A percentile compares a stretch with the other conserved stretches of the same genome.
phyloP scores from a whole-genome alignment of 768 basidiomycete genomes.

The Pholiota conissans region DNA sequence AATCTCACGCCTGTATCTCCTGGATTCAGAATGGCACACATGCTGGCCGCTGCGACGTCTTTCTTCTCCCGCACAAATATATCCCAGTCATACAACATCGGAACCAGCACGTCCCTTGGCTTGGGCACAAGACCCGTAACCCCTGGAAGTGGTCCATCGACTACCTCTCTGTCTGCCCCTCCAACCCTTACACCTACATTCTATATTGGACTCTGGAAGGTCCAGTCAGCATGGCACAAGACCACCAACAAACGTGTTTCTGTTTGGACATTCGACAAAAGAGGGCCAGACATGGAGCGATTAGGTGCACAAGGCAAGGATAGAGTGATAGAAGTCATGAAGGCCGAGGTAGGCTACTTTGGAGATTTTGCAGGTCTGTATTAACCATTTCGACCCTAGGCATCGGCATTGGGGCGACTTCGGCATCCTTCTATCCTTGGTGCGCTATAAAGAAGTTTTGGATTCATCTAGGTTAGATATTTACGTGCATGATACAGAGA shows the following conservation, averaged over 20 bases:
- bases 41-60: slow-evolving; percentile 83
- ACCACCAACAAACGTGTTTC: slow-evolving; percentile 88
- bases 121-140: slow-evolving; percentile 47
- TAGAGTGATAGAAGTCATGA: slow-evolving; percentile 78
- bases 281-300: slow-evolving; percentile 69
- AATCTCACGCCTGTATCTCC: background rate
- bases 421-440: slow-evolving; percentile 94
- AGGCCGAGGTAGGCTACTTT: slow-evolving; percentile 73
- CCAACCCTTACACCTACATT: slow-evolving; percentile 51
- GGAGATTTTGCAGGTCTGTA: background rate
- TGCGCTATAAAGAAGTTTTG: slow-evolving; percentile 24
- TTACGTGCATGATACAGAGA: slow-evolving; percentile 50
- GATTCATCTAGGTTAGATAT: background rate
- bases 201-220: slow-evolving; percentile 84
- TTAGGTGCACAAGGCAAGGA: slow-evolving; percentile 67
- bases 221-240: slow-evolving; percentile 86
- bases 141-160: slow-evolving; percentile 32
- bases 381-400: slow-evolving; percentile 43
- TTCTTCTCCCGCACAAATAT: slow-evolving; percentile 83
- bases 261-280: slow-evolving; percentile 92
- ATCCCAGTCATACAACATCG: slow-evolving; percentile 77
- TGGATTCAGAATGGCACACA: slow-evolving; percentile 28
- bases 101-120: slow-evolving; percentile 17
- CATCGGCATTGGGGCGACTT: slow-evolving; percentile 77
- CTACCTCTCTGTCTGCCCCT: slow-evolving; percentile 33